Evolutionary conservation across 129 eudicot genomes (phyloP).

Genomic region (Lonicera japonica): DNA sequence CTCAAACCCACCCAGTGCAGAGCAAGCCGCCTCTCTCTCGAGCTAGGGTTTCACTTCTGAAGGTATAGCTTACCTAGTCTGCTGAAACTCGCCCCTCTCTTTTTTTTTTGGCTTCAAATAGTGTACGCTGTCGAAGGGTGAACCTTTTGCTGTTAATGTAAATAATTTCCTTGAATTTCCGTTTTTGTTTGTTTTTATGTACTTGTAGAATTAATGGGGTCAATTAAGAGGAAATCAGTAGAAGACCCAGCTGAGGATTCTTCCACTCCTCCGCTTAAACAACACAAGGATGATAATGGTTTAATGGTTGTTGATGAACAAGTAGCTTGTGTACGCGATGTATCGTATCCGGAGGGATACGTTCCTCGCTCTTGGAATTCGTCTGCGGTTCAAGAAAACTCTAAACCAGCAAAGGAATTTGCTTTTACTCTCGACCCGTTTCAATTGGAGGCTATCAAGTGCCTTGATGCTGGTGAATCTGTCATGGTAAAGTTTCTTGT

Average conservation of each 20-base stretch:
- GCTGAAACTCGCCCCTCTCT: no score
- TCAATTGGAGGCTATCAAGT: slow-evolving; percentile 79
- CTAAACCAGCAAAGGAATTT: slow-evolving; percentile 81
- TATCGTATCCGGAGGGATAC: slow-evolving; percentile 73
- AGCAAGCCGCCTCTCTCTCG: no score
- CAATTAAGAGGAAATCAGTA: slow-evolving; percentile 52
- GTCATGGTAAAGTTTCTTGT: slow-evolving; percentile 62
- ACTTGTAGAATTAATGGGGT: slow-evolving; percentile 38
- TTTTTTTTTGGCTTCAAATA: no score
- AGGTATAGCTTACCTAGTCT: no score
- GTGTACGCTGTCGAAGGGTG: no score
- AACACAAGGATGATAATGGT: slow-evolving; percentile 37
- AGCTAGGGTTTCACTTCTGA: no score
- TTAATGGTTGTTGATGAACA: slow-evolving; percentile 29
- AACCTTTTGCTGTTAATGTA: neutral
- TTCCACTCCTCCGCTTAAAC: slow-evolving; percentile 49
- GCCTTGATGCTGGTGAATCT: slow-evolving; percentile 84
- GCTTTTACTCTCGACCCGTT: slow-evolving; percentile 86
- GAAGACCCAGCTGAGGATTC: slow-evolving; percentile 36
- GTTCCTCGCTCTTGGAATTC: slow-evolving; percentile 24
- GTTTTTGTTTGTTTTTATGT: neutral
- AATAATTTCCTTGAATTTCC: neutral
- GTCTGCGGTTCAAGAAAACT: slow-evolving; percentile 21
- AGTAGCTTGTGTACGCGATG: slow-evolving; percentile 79
- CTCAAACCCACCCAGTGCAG: no score